Evolutionary conservation across 805 yeast genomes (phyloP).

Genomic region (Candida nitratophila): DNA sequence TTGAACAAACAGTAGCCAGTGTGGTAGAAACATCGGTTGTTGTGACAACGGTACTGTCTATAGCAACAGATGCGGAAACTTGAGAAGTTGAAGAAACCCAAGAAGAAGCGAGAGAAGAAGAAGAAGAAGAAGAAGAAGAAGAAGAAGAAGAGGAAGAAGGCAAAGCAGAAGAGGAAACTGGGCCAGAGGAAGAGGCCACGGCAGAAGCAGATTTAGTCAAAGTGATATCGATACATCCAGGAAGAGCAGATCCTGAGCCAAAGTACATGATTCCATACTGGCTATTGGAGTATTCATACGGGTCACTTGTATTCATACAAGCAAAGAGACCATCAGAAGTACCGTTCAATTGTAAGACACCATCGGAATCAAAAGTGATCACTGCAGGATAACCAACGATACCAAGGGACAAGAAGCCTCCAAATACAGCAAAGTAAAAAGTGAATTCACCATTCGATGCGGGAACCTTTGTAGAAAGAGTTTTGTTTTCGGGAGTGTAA

Average conservation of each 20-base stretch:
- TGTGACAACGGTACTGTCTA: neutral
- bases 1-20: neutral
- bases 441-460: slow-evolving; percentile 1
- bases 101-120: too few relatives aligned
- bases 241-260: slow-evolving; percentile 6
- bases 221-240: neutral
- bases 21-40: neutral
- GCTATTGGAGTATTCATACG: slow-evolving; percentile 28
- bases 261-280: slow-evolving; percentile 21
- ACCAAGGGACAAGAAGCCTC: slow-evolving; percentile 1
- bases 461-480: slow-evolving; percentile 2
- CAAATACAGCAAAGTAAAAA: neutral
- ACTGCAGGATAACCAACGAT: slow-evolving; percentile 1
- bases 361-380: slow-evolving; percentile 12
- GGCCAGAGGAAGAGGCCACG: too few relatives aligned
- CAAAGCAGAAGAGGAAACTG: too few relatives aligned
- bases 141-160: too few relatives aligned
- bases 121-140: too few relatives aligned
- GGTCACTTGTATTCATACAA: slow-evolving; percentile 34
- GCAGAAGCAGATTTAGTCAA: neutral
- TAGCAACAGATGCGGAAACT: neutral
- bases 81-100: too few relatives aligned
- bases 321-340: slow-evolving; percentile 27
- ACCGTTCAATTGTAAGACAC: slow-evolving; percentile 21
- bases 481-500: neutral